Evolutionary conservation across 495 filamentous ascomycete genomes (phyloP).

Genomic region (Penicillium ochrochloron): DNA sequence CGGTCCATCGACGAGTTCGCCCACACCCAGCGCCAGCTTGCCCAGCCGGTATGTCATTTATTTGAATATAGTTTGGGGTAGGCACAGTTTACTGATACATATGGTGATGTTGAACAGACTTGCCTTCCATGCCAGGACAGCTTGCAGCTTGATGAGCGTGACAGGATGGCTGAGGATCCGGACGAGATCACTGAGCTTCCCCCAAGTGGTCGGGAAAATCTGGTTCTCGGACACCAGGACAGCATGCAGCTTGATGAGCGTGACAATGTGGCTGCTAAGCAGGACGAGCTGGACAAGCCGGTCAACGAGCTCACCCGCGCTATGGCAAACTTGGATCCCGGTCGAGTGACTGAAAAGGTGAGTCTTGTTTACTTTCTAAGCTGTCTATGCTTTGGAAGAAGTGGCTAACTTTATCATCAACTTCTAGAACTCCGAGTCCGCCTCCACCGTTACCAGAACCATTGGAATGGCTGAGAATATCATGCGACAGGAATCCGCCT

Average conservation of each 20-base stretch:
- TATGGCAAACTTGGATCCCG: background rate
- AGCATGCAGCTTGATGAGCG: background rate
- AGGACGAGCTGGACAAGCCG: too few species aligned
- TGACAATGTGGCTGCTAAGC: too few species aligned
- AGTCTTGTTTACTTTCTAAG: background rate
- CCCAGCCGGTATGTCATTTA: constrained; percentile 28
- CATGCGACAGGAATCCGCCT: background rate
- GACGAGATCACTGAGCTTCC: too few species aligned
- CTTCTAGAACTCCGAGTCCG: background rate
- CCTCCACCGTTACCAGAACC: background rate
- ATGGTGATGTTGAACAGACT: background rate
- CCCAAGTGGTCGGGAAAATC: too few species aligned
- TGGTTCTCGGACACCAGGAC: too few species aligned
- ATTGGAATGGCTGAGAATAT: background rate
- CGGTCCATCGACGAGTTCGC: constrained; percentile 59
- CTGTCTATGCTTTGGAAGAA: background rate
- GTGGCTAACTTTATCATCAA: background rate
- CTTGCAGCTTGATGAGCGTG: constrained; percentile 5
- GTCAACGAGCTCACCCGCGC: background rate
- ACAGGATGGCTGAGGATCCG: background rate
- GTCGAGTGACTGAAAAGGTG: background rate
- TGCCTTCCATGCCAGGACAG: constrained; percentile 9
- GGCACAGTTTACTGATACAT: background rate
- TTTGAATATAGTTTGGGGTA: background rate
- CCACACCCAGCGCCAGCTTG: constrained; percentile 56